Evolutionary conservation across 169 alveolate genomes (phyloP), one percentile per base, ranked within the genome.

Genomic region (Miamiensis avidus): DNA sequence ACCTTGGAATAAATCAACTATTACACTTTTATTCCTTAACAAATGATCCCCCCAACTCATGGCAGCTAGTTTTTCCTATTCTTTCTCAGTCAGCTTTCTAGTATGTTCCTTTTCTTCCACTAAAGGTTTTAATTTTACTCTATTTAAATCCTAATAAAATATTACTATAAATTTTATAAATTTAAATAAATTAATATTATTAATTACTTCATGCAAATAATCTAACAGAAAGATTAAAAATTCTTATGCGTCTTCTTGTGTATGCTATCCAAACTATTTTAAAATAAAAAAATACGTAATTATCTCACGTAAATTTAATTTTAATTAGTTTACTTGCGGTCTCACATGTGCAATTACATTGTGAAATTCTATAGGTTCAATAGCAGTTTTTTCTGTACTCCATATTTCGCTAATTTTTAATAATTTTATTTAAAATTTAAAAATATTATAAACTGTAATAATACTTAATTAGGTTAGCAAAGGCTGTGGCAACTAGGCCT

Each of bases 221-320:
- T 86, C 90, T 29, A 86, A 33, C 33, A 86, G 32, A 86, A 79
- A 81, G 69, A 86, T 69, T 28, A 86, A 75, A 86, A 86, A 86
- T 49, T 86, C 90, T 77, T 86, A 86, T 34, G 90, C 85, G 75
- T 86, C 90, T 75, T 86, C 34, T 76, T 86, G 75, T n/a, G 78
- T 86, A 27, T 69, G 65, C 34, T 82, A 31, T 1, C 82, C 75
- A 86, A 77, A 86, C 84, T 79, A 75, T 30, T 20, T 31, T 0
- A 75, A 28, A 31, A 29, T 31, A 77, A 31, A 31, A 33, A 73
- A 73, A 15, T 73, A 15, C 15, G 11, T 4, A 34, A 33, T 31
- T 33, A 34, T 25, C 32, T 49, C 28, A 49, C 20, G 69, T 11
- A 49, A 11, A 11, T 49, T 73, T 73, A 6, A 73, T 6, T 15